These are phyloP conservation scores for Aspergillus tubingensis DNA, from an alignment of 2,329 filamentous ascomycete genomes.

Conservation along the genomic window DNA sequence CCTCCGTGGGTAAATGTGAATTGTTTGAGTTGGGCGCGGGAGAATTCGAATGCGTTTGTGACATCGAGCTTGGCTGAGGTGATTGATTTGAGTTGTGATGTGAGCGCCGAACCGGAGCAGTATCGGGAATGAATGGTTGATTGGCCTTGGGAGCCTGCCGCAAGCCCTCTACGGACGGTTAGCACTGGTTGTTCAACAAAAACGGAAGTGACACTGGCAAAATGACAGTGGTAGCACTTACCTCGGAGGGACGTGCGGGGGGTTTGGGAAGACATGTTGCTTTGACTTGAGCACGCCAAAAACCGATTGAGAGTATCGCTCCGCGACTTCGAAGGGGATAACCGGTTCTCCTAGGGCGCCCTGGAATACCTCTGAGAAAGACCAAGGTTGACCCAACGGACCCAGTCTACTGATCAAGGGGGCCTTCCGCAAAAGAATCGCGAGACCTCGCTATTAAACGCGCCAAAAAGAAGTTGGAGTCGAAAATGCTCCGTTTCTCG, in stretches of 20 bases:
- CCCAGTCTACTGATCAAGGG: neutral
- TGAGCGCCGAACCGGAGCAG: constrained; percentile 39
- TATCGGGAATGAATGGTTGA: constrained; percentile 44
- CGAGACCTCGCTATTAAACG: neutral
- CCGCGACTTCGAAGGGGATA: neutral
- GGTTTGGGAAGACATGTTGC: constrained; percentile 26
- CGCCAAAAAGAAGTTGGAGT: neutral
- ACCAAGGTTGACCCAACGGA: neutral
- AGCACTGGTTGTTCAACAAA: constrained; percentile 11
- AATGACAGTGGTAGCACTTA: constrained; percentile 14
- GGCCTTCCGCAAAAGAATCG: neutral
- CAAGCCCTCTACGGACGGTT: constrained; percentile 36
- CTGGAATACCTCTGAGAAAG: neutral
- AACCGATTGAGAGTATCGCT: neutral
- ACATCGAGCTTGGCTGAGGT: constrained; percentile 34
- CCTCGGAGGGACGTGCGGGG: constrained; percentile 33
- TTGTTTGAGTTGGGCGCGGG: constrained; percentile 33
- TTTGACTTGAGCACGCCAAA: neutral
- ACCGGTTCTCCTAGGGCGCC: neutral
- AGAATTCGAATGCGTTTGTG: constrained; percentile 30
- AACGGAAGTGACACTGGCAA: neutral
- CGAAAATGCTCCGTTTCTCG: neutral
- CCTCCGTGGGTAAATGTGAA: constrained; percentile 33
- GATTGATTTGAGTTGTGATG: constrained; percentile 33
- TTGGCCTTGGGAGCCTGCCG: constrained; percentile 43